Base-by-base conservation (phyloP, 2,329 filamentous ascomycete genomes). In the Chrysoporthe cubensis region DNA sequence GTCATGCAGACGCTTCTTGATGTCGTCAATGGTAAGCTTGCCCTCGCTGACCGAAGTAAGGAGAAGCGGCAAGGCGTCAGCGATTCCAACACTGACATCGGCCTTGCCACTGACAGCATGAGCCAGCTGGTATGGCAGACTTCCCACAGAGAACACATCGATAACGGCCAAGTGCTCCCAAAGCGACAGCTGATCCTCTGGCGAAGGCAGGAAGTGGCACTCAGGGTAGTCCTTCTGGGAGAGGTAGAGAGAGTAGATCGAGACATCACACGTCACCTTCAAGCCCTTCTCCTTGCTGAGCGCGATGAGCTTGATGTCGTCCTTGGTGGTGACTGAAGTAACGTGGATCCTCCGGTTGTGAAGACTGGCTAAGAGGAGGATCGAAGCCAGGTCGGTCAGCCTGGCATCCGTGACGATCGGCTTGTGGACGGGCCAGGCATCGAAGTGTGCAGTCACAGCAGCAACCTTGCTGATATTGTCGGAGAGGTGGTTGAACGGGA, bases 391-490 rank as follows among this genome's bases (percentile, higher is more conserved):
- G 74, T 94, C 91, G 1, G 90, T 93, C 66, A 89, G 88, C 82
- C 92, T 93, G 63, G 91, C 92, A 78, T 94, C 91, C 0, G 92
- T 94, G 74, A 94, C 83, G 73, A 94, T 92, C 62, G 91, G 91
- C 82, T 94, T 94, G 82, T 88, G 89, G 4, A 84, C 82, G 46
- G 91, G 91, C 91, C 91, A 94, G 34, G 88, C 85, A 69, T 90
- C 90, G 74, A 94, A 94, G 81, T 94, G 91, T 69, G 89, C 87
- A 64, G 90, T 92, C 70, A 94, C 90, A 11, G 91, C 88, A 26
- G 91, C 90, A 58, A 94, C 91, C 82, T 93, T 93, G 85, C 88
- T 93, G 78, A 94, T 93, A 78, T 94, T 94, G 73, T 91, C 91
- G 69, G 90, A 91, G 37, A 94, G 82, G 77, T 92, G 87, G 79